Percentiles rank a stretch among this genome's conserved stretches.
These are phyloP conservation scores for Fusarium cicatricum DNA, from an alignment of 2,329 filamentous ascomycete species.

Conservation along the genomic window DNA sequence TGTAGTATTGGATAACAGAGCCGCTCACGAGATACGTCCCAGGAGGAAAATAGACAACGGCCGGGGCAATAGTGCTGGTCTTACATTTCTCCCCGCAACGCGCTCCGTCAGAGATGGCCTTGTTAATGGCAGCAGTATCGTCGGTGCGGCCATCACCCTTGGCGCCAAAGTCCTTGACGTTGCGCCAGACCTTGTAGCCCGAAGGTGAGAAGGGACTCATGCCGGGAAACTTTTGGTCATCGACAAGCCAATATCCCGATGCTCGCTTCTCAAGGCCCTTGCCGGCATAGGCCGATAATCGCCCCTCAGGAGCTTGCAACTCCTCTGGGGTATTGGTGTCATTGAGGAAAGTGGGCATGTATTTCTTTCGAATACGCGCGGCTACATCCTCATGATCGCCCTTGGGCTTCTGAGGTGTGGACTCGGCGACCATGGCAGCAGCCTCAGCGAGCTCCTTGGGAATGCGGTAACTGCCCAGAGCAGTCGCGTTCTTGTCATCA, in stretches of 20 bases:
- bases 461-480: conserved; percentile 8
- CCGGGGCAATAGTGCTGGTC: conserved; percentile 44
- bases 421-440: conserved; percentile 15
- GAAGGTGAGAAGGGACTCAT: conserved; percentile 22
- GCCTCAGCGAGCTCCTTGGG: conserved; percentile 13
- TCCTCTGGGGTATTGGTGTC: conserved; percentile 13
- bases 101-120: conserved; percentile 51
- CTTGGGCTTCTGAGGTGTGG: conserved; percentile 10
- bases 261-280: conserved; percentile 12
- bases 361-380: conserved; percentile 10
- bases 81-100: conserved; percentile 43
- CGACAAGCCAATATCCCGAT: conserved; percentile 11
- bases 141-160: conserved; percentile 51
- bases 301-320: conserved; percentile 6
- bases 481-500: conserved; percentile 5
- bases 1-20: conserved; percentile 68
- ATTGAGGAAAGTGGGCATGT: conserved; percentile 4
- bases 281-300: conserved; percentile 6
- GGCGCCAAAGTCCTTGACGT: conserved; percentile 53
- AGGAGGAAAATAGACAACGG: conserved; percentile 42
- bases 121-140: conserved; percentile 64
- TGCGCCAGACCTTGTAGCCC: conserved; percentile 40
- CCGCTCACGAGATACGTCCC: conserved; percentile 66
- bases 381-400: conserved; percentile 12
- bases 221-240: conserved; percentile 8